Evolutionary conservation across 805 yeast genomes (phyloP), one percentile per base, ranked within the genome.

Genomic region (Cyberlindnera mrakii): DNA sequence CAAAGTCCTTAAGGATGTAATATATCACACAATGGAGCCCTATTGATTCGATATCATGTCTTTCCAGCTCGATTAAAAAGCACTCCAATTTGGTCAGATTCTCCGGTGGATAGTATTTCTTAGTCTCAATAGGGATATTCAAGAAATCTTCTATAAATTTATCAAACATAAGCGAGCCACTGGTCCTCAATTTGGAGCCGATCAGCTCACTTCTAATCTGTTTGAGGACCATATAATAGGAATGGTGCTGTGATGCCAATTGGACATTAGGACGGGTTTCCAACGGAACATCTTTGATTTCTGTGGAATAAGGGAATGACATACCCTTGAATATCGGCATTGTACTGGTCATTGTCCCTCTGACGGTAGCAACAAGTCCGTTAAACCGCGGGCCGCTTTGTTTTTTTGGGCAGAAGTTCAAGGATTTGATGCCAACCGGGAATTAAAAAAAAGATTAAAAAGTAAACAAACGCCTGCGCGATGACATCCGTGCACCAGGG

Each of bases 1-100:
- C 44, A 27, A 55, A 57, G 42, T 57, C 62, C 36, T 57, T 56
- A 38, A 53, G 33, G 14, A 57, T 39, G 37, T 57, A 57, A 34
- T 56, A 57, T 3, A 56, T 10, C 16, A 56, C 43, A 5, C 51
- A 37, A 10, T 46, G 31, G n/a, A 48, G 23, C 15, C 53, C 48
- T 3, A 41, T 19, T 8, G 35, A 42, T 5, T 43, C 36, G 9
- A 54, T 41, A 4, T 37, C 44, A 14, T 33, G 15, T 3, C 29
- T 32, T 13, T 41, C 36, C 32, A 57, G 40, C 9, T 38, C 42
- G 1, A 44, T 19, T 3, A 57, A 27, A 19, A 57, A 44, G 25
- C 16, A 25, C 25, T 41, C 48, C 30, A 57, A 19, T 33, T 52
- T 56, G 14, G 44, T 37, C 18, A 42, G 13, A 30, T 53, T 51